Evolutionary conservation across 768 basidiomycete genomes (phyloP).

Genomic region (Cystoderma amianthinum): DNA sequence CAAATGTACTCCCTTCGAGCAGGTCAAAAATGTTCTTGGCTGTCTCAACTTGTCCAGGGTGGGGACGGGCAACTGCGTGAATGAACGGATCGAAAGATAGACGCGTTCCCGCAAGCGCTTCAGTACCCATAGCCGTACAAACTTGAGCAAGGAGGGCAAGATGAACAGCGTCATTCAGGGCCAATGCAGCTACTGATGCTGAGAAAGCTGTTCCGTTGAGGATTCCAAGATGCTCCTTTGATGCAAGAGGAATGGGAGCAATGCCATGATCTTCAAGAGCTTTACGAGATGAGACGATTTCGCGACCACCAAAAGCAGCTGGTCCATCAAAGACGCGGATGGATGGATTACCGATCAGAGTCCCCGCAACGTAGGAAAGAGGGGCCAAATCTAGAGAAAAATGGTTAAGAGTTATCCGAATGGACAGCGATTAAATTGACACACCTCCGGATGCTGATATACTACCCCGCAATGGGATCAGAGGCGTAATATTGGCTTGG

Average conservation of each 20-base stretch:
- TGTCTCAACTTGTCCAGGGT: slow-evolving; percentile 79
- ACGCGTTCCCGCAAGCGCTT: slow-evolving; percentile 71
- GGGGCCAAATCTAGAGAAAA: slow-evolving; percentile 36
- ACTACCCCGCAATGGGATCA: slow-evolving; percentile 79
- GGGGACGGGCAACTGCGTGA: slow-evolving; percentile 66
- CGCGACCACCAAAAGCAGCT: slow-evolving; percentile 36
- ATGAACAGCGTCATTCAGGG: slow-evolving; percentile 65
- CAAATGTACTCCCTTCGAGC: slow-evolving; percentile 63
- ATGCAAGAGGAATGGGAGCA: slow-evolving; percentile 56
- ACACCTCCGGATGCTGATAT: slow-evolving; percentile 79
- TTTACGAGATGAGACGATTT: slow-evolving; percentile 44
- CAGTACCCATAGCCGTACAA: slow-evolving; percentile 78
- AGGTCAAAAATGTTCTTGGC: slow-evolving; percentile 65
- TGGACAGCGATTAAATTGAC: slow-evolving; percentile 10
- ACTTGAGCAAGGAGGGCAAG: slow-evolving; percentile 62
- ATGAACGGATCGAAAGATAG: slow-evolving; percentile 78
- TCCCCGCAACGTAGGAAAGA: slow-evolving; percentile 60
- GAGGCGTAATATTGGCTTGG: slow-evolving; percentile 62
- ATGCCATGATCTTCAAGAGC: slow-evolving; percentile 58
- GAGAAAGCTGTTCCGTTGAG: slow-evolving; percentile 86
- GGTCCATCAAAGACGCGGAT: slow-evolving; percentile 65
- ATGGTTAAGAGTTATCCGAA: not conserved
- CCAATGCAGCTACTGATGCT: slow-evolving; percentile 70
- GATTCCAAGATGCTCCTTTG: slow-evolving; percentile 77
- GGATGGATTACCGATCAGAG: slow-evolving; percentile 74